A percentile compares a stretch with the other conserved stretches of the same genome.
These are phyloP conservation scores for Zizania latifolia DNA, from an alignment of 176 grass and related monocot species.

Conservation along the genomic window DNA sequence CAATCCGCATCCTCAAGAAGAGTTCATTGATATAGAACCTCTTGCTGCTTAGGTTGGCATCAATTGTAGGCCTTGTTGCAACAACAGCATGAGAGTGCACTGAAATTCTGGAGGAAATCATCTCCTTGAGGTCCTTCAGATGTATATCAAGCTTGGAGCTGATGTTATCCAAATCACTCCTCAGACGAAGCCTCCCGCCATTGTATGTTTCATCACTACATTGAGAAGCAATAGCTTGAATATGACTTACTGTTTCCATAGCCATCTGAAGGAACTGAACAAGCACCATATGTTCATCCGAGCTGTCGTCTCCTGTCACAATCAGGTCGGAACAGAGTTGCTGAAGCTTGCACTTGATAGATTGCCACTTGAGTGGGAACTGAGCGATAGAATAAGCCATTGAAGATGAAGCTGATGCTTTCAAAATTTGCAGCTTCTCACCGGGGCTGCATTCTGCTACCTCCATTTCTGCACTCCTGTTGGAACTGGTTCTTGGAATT, in stretches of 20 bases:
- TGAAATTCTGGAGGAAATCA: neutral
- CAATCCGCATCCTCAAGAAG: constrained; percentile 41
- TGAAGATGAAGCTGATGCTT: constrained; percentile 25
- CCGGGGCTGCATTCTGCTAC: neutral
- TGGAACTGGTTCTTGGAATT: neutral
- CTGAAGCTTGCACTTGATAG: constrained; percentile 45
- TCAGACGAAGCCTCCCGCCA: constrained; percentile 28
- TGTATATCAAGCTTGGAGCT: constrained; percentile 33
- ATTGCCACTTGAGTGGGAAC: constrained; percentile 42
- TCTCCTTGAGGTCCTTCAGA: constrained; percentile 25
- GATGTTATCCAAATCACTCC: constrained; percentile 30
- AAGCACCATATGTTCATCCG: neutral
- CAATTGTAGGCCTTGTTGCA: constrained; percentile 12
- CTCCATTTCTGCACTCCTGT: constrained; percentile 6
- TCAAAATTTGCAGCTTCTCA: constrained; percentile 29
- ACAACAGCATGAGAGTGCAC: constrained; percentile 26
- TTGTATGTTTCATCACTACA: constrained; percentile 36
- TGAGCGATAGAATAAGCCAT: neutral
- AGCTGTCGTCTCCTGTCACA: neutral
- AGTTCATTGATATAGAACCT: constrained; percentile 45
- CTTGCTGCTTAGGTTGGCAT: constrained; percentile 31
- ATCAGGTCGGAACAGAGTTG: constrained; percentile 26
- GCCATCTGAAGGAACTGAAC: constrained; percentile 12
- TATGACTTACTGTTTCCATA: constrained; percentile 1
- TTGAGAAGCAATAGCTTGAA: constrained; percentile 13